A percentile compares a stretch with the other conserved stretches of the same genome.
These are phyloP conservation scores for Teunomyces stri DNA, from an alignment of 805 yeast genomes.

Conservation along the genomic window DNA sequence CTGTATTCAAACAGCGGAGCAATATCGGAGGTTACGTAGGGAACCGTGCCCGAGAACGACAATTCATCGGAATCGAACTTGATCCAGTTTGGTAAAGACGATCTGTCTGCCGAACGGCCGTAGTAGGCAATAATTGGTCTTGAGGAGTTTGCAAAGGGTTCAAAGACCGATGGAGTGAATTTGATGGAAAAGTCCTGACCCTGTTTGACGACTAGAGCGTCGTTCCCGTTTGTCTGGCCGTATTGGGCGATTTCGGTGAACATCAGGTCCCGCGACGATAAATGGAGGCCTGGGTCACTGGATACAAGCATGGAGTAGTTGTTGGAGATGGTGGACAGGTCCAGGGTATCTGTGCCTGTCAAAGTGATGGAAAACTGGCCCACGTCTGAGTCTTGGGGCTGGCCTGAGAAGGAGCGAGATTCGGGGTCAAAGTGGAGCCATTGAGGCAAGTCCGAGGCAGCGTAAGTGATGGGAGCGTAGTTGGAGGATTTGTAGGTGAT, in stretches of 20 bases:
- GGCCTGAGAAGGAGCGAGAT: conserved; percentile 66
- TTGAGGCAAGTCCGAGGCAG: conserved; percentile 58
- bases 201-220: conserved; percentile 72
- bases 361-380: conserved; percentile 45
- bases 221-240: conserved; percentile 75
- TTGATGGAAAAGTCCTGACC: conserved; percentile 63
- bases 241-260: conserved; percentile 53
- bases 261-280: conserved; percentile 43
- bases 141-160: conserved; percentile 39
- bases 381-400: conserved; percentile 52
- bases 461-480: conserved; percentile 46
- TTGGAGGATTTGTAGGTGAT: conserved; percentile 57
- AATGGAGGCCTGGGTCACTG: conserved; percentile 50
- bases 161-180: conserved; percentile 63
- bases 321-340: conserved; percentile 41
- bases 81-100: conserved; percentile 92
- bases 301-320: conserved; percentile 63
- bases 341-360: conserved; percentile 63
- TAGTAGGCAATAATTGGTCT: conserved; percentile 62
- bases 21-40: conserved; percentile 76
- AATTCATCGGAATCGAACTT: conserved; percentile 59
- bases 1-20: conserved; percentile 81
- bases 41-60: conserved; percentile 84
- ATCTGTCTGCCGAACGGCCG: conserved; percentile 76
- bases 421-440: conserved; percentile 76